Evolutionary conservation across 345 rosid genomes (phyloP), one percentile per base, ranked within the genome.

Genomic region (Citrus trifoliata): DNA sequence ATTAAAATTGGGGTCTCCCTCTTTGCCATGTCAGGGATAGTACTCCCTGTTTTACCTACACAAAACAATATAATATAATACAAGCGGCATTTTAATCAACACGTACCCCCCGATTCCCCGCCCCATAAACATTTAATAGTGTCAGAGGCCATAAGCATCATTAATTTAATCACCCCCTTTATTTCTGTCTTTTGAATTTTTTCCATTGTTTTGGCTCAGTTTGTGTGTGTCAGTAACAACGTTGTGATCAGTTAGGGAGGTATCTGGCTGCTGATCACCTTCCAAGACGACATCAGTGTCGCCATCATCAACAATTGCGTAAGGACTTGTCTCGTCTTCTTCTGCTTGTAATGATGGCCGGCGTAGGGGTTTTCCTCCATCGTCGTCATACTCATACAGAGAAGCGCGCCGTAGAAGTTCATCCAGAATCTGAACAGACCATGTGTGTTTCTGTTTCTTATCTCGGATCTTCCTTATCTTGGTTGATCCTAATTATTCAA

Each of bases 381-480:
- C 75, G 58, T 67, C 21, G 33, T 80, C 87, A 40, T 76, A 81
- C 70, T 82, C 79, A 13, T 80, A 85, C 61, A 59, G 4, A 0
- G 32, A 51, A 35, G 76, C 67, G 18, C 46, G 61, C 3, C n/a
- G 0, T 1, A 90, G 72, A 42, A 90, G 83, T 48, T 87, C 75
- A n/a, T 82, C 73, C 90, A 90, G 62, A 38, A 88, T 22, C 76
- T 87, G 90, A 35, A 75, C 67, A 1, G 91, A 80, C 90, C 90
- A 87, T 35, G 30, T 80, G 72, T 88, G 84, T 59, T 83, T 87
- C 75, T 81, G 63, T 70, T 87, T 90, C 81, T 80, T 86, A 37
- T 72, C 69, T 12, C 46, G 40, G 10, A 86, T 40, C 74, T 82
- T 86, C 59, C n/a, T 76, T 71, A 90, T 75, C 4, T 76, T 62